These are phyloP conservation scores for Penicillium herquei DNA, from an alignment of 495 filamentous ascomycete genomes.

Conservation along the genomic window DNA sequence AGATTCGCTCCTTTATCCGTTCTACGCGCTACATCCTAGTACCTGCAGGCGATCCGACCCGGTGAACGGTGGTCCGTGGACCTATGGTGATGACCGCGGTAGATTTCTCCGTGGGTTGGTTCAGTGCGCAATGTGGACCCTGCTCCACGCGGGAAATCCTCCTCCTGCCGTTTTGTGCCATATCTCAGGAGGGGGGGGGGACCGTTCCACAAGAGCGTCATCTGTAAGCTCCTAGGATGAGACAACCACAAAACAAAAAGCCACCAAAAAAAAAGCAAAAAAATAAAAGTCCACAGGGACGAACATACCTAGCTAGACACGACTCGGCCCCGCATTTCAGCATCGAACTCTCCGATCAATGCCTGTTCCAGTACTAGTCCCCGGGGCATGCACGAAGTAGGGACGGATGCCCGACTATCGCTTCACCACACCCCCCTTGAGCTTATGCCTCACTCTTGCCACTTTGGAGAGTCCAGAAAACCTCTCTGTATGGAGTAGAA, in stretches of 20 bases:
- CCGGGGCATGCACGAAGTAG: conserved; percentile 18
- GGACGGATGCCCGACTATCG: conserved; percentile 18
- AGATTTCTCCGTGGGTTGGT: conserved; percentile 20
- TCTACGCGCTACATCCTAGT: conserved; percentile 29
- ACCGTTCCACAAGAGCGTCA: not conserved
- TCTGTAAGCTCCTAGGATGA: not conserved
- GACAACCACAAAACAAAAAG: conserved; percentile 1
- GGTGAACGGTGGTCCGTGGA: conserved; percentile 32
- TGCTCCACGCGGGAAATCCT: conserved; percentile 19
- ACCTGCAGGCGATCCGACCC: conserved; percentile 37
- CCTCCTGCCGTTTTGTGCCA: conserved; percentile 7
- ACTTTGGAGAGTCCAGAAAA: not conserved
- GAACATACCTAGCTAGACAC: not conserved
- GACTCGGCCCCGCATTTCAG: conserved; percentile 18
- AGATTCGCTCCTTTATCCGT: conserved; percentile 3
- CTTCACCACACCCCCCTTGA: not conserved
- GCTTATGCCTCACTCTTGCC: conserved; percentile 15
- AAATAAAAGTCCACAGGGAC: not conserved
- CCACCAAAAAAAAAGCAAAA: not conserved
- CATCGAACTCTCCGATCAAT: conserved; percentile 20
- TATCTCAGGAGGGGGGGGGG: not conserved
- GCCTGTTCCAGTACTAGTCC: conserved; percentile 12
- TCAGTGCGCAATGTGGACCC: conserved; percentile 6
- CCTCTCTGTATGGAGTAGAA: too few relatives aligned
- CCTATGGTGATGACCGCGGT: conserved; percentile 19